Conservation (phyloP, 1,139 yeast genomes). For the Pichia sp. region DNA sequence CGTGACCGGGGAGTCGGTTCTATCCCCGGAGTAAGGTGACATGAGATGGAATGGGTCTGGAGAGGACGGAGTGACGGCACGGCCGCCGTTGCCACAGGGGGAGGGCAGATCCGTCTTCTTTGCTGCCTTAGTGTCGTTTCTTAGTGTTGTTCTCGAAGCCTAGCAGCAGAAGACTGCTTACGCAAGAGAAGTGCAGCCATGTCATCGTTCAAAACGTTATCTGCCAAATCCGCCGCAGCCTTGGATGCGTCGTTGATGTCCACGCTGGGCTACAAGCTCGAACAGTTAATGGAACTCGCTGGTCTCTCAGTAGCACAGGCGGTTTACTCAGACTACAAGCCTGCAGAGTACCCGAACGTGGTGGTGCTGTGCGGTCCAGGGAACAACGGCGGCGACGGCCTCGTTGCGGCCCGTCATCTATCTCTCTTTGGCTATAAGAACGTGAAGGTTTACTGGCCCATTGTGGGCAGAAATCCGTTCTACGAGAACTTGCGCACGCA, state of each 20-base stretch:
- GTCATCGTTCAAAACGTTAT: slow-evolving; percentile 39
- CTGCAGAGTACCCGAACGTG: slow-evolving; percentile 42
- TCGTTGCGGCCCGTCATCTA: slow-evolving; percentile 91
- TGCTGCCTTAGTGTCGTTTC: too few species aligned
- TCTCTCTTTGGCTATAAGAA: slow-evolving; percentile 65
- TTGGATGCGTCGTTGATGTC: slow-evolving; percentile 88
- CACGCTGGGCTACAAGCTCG: slow-evolving; percentile 70
- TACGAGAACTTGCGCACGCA: slow-evolving; percentile 53
- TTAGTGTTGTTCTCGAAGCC: too few species aligned
- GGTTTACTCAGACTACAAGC: slow-evolving; percentile 62
- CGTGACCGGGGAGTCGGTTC: too few species aligned
- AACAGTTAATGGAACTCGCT: slow-evolving; percentile 94
- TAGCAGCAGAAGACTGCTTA: too few species aligned
- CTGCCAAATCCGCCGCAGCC: slow-evolving; percentile 70
- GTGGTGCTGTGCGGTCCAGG: slow-evolving; percentile 90
- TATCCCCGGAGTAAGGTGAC: too few species aligned
- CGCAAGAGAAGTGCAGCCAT: too few species aligned
- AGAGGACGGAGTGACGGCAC: too few species aligned
- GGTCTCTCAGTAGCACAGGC: slow-evolving; percentile 94
- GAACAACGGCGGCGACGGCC: slow-evolving; percentile 94
- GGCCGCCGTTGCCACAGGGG: too few species aligned
- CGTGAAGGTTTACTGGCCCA: slow-evolving; percentile 70
- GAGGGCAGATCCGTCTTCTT: too few species aligned
- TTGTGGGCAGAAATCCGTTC: slow-evolving; percentile 45
- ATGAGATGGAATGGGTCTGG: too few species aligned